Evolutionary conservation across 257 asterid species (phyloP), one percentile per base, ranked within the genome.

Genomic region (Coffea canephora): DNA sequence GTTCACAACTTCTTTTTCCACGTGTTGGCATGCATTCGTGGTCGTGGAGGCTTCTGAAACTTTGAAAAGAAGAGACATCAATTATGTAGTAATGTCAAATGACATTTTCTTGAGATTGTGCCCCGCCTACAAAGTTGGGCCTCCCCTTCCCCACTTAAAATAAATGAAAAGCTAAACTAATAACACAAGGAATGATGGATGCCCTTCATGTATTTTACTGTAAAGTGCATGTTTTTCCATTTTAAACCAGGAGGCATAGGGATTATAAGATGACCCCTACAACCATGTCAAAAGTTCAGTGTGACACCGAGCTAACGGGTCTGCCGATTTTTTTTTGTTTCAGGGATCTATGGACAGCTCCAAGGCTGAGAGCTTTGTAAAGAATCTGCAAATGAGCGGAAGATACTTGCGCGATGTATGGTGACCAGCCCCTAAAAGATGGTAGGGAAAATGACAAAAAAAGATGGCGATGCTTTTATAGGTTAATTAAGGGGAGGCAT

Each of bases 401-500:
- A 90, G 98, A 77, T 94, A 94, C 68, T 85, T 94, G 75, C 94
- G 98, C 1, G 97, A 92, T 69, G 97, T 94, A 59, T 94, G 98
- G 98, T 94, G 78, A 93, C 64, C 54, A 50, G 13, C 39, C 39
- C 77, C 50, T 19, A 41, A 50, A 27, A 72, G n/a, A 2, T n/a
- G 4, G 34, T 12, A 10, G 34, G 19, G 59, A 45, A 76, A 76
- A 50, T 64, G 4, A 27, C 31, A 31, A 31, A 21, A 48, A 46
- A 41, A 65, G 25, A 76, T 27, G 2, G 73, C 8, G 49, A 76
- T 34, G 57, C 10, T 23, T 19, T 31, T 31, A 21, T 76, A 13
- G 73, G 43, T 73, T 8, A n/a, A 31, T 39, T 4, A 15, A 4
- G 21, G 57, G 84, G 73, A 77, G 81, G 80, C 84, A 69, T 48